phyloP scores from a whole-genome alignment of 352 stramenopile species.

The Phytopythium boreale region DNA sequence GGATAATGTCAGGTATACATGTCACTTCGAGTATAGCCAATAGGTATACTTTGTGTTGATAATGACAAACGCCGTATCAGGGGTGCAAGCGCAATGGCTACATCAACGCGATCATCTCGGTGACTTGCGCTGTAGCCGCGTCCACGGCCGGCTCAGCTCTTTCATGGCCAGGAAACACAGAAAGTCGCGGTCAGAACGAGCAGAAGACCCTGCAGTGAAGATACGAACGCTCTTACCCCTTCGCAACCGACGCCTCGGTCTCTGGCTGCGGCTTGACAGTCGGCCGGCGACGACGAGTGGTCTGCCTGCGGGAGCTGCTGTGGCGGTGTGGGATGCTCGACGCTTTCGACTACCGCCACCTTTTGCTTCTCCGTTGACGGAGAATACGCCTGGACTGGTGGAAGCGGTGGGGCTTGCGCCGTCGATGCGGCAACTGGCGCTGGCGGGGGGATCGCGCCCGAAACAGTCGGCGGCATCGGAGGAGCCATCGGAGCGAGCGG shows the following conservation, averaged over 20 bases:
- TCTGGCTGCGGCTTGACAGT: conserved; percentile 11
- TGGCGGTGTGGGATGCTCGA: conserved; percentile 26
- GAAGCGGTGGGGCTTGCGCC: conserved; percentile 4
- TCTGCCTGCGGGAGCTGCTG: conserved; percentile 4
- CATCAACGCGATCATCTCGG: conserved; percentile 33
- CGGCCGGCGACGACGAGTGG: conserved; percentile 14
- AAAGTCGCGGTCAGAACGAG: conserved; percentile 4
- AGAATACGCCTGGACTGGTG: neutral
- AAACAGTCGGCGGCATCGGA: neutral
- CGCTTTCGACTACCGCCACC: conserved; percentile 20
- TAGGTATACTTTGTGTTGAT: neutral
- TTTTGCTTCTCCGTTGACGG: conserved; percentile 16
- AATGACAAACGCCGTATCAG: neutral
- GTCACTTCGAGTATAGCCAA: neutral
- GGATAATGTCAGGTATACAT: neutral
- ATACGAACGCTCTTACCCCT: conserved; percentile 16
- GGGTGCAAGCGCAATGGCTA: conserved; percentile 3
- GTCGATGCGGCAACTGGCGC: conserved; percentile 13
- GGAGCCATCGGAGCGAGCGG: neutral
- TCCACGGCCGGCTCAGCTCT: conserved; percentile 17
- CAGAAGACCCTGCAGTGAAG: neutral
- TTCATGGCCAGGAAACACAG: neutral
- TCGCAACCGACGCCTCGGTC: conserved; percentile 4
- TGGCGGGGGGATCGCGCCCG: conserved; percentile 13
- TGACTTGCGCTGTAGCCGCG: conserved; percentile 20